Conservation (phyloP, 2,329 filamentous ascomycete genomes). For the Cryphonectria carpinicola region DNA sequence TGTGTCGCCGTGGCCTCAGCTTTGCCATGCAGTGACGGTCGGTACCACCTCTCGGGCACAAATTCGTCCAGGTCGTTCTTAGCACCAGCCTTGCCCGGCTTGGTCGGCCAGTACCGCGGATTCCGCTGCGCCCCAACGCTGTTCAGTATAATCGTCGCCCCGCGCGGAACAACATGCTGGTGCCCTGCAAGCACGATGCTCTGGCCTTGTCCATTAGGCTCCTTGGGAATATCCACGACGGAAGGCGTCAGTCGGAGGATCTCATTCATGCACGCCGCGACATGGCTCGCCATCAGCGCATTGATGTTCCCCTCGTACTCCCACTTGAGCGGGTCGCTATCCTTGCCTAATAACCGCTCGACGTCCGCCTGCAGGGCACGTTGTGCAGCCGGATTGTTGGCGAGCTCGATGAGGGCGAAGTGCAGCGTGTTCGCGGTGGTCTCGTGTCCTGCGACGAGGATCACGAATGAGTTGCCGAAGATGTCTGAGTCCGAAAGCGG, state of each 20-base stretch:
- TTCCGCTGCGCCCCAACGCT: slow-evolving; percentile 66
- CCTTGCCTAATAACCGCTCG: slow-evolving; percentile 62
- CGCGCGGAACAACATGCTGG: slow-evolving; percentile 60
- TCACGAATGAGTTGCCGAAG: slow-evolving; percentile 71
- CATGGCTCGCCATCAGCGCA: slow-evolving; percentile 68
- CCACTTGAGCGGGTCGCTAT: slow-evolving; percentile 64
- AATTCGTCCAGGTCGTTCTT: slow-evolving; percentile 67
- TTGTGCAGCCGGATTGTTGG: slow-evolving; percentile 67
- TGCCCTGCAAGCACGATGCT: slow-evolving; percentile 61
- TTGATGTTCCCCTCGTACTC: slow-evolving; percentile 71
- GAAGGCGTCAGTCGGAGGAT: slow-evolving; percentile 74
- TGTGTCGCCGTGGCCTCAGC: slow-evolving; percentile 30
- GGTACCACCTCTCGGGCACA: slow-evolving; percentile 74
- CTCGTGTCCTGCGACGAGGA: slow-evolving; percentile 77
- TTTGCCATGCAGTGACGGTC: slow-evolving; percentile 32
- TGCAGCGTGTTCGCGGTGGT: slow-evolving; percentile 78
- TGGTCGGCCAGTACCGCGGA: slow-evolving; percentile 72
- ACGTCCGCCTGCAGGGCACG: slow-evolving; percentile 70
- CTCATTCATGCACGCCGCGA: slow-evolving; percentile 79
- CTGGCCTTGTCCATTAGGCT: slow-evolving; percentile 56
- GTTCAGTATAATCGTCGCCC: slow-evolving; percentile 58
- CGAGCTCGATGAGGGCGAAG: slow-evolving; percentile 70
- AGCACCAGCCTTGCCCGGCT: slow-evolving; percentile 48
- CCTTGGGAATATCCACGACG: slow-evolving; percentile 74
- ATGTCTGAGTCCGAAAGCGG: slow-evolving; percentile 66